These are phyloP conservation scores for Citrullus colocynthis DNA, from an alignment of 306 rosid genomes.

Conservation along the genomic window DNA sequence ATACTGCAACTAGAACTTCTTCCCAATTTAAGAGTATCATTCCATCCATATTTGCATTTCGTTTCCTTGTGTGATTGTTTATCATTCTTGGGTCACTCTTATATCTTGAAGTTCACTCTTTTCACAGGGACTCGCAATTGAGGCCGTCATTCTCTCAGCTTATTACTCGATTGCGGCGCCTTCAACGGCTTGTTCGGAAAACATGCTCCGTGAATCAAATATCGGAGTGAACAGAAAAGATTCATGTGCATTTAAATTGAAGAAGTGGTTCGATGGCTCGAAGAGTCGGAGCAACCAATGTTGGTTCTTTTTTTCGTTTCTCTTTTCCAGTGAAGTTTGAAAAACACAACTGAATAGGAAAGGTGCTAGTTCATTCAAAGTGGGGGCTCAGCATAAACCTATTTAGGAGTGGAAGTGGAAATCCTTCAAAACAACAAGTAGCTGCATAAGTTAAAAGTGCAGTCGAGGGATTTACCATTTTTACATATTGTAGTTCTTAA, in stretches of 20 bases:
- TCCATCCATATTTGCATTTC: neutral
- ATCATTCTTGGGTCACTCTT: neutral
- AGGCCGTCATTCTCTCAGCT: slow-evolving; percentile 89
- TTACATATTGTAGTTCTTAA: neutral
- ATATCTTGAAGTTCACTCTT: neutral
- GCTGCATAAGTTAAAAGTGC: slow-evolving; percentile 42
- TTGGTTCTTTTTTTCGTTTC: neutral
- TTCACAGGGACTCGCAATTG: slow-evolving; percentile 78
- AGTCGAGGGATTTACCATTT: slow-evolving; percentile 33
- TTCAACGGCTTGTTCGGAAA: slow-evolving; percentile 38
- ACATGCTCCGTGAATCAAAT: slow-evolving; percentile 20
- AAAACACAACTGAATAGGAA: slow-evolving; percentile 31
- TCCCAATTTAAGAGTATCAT: neutral
- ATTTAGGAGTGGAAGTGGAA: slow-evolving; percentile 28
- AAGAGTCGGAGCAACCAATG: slow-evolving; percentile 50
- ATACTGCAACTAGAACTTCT: neutral
- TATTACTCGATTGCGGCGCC: slow-evolving; percentile 52
- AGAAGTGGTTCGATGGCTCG: slow-evolving; percentile 46
- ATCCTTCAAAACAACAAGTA: slow-evolving; percentile 23
- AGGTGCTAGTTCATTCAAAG: slow-evolving; percentile 67
- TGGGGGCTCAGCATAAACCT: slow-evolving; percentile 48
- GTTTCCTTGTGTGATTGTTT: neutral
- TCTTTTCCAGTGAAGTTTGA: slow-evolving; percentile 7
- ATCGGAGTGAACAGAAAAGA: slow-evolving; percentile 22
- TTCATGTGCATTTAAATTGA: slow-evolving; percentile 31